A percentile compares a stretch with the other conserved stretches of the same genome.
These are phyloP conservation scores for Babesia bovis DNA, from an alignment of 169 alveolate genomes.

Conservation along the genomic window DNA sequence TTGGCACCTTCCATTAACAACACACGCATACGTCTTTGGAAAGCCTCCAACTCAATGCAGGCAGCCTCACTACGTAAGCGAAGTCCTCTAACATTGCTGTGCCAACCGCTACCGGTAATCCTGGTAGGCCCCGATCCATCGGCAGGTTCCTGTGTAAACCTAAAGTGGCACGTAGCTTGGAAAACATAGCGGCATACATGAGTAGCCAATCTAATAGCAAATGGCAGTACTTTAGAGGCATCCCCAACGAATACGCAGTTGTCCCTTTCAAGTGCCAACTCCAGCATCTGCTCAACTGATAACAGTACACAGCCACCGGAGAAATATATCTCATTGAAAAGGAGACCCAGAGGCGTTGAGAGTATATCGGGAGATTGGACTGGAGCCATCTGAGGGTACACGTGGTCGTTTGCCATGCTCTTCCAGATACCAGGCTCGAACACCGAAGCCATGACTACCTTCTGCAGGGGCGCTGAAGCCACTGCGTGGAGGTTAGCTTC, in stretches of 20 bases:
- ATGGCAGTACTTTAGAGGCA: constrained; percentile 57
- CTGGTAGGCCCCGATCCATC: constrained; percentile 7
- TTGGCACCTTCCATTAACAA: constrained; percentile 47
- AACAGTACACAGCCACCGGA: constrained; percentile 62
- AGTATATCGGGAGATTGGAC: constrained; percentile 67
- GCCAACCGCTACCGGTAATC: constrained; percentile 48
- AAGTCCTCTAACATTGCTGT: constrained; percentile 29
- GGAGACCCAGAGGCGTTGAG: constrained; percentile 78
- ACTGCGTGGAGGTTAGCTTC: constrained; percentile 79
- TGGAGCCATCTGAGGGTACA: constrained; percentile 72
- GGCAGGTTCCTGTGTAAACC: constrained; percentile 7
- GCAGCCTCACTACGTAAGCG: constrained; percentile 13
- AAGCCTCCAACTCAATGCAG: constrained; percentile 38
- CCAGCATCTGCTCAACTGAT: constrained; percentile 55
- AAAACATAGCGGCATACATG: constrained; percentile 48
- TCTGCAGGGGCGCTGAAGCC: constrained; percentile 64
- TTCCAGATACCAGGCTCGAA: constrained; percentile 81
- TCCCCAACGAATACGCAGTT: constrained; percentile 56
- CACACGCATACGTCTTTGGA: constrained; percentile 46
- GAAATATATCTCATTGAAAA: constrained; percentile 74
- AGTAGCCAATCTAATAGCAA: constrained; percentile 44
- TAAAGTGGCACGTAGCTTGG: constrained; percentile 30
- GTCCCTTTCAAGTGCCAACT: constrained; percentile 55
- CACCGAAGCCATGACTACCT: constrained; percentile 74
- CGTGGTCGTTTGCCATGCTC: constrained; percentile 60